Evolutionary conservation across 192 early-diverging fungal species (phyloP).

Genomic region (Dissophora globulifera): DNA sequence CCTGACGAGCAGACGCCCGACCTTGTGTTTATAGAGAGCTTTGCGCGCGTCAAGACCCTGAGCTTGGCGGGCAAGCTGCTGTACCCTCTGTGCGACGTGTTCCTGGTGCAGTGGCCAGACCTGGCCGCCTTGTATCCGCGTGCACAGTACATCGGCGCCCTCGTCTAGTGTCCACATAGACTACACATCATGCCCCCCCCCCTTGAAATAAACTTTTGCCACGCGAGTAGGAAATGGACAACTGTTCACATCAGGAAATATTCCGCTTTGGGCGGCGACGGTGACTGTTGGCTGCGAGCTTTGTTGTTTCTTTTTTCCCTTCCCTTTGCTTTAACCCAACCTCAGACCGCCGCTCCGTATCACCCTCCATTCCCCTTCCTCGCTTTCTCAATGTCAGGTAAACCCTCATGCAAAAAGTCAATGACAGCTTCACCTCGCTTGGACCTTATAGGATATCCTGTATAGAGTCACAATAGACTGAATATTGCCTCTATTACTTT

Average conservation of each 20-base stretch:
- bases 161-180: constrained; percentile 63
- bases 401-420: neutral
- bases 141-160: constrained; percentile 68
- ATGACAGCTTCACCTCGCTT: neutral
- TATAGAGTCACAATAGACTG: neutral
- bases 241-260: too few species aligned
- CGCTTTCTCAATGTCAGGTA: constrained; percentile 32
- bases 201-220: too few species aligned
- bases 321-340: neutral
- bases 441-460: neutral
- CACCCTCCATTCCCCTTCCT: neutral
- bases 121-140: constrained; percentile 64
- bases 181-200: too few species aligned
- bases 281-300: neutral
- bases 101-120: constrained; percentile 92
- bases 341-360: neutral
- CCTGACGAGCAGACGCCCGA: constrained; percentile 43
- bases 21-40: constrained; percentile 90
- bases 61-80: constrained; percentile 90
- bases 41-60: constrained; percentile 86
- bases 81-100: constrained; percentile 82
- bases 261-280: too few species aligned
- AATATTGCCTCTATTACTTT: neutral
- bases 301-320: constrained; percentile 4
- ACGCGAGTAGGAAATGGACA: too few species aligned